Evolutionary conservation across 192 early-diverging fungal species (phyloP).

Genomic region (Backusella westeae): DNA sequence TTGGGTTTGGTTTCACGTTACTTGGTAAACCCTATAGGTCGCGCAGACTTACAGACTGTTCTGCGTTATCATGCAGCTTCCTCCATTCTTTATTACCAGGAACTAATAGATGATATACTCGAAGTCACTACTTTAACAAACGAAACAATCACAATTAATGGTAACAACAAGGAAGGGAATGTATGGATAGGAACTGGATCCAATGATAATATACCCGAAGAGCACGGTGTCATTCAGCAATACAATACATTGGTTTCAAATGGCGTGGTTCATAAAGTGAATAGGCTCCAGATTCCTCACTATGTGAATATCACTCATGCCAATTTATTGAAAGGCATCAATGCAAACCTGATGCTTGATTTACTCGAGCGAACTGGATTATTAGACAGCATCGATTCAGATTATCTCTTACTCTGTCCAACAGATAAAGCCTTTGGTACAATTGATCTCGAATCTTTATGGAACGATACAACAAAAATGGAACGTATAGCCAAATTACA

Average conservation of each 20-base stretch:
- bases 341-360: slow-evolving; percentile 37
- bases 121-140: slow-evolving; percentile 40
- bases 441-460: slow-evolving; percentile 31
- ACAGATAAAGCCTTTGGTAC: slow-evolving; percentile 51
- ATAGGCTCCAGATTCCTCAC: slow-evolving; percentile 41
- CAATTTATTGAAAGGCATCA: slow-evolving; percentile 43
- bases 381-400: slow-evolving; percentile 22
- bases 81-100: slow-evolving; percentile 36
- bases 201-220: background rate
- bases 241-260: slow-evolving; percentile 42
- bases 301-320: slow-evolving; percentile 38
- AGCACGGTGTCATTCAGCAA: slow-evolving; percentile 6
- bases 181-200: background rate
- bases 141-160: slow-evolving; percentile 33
- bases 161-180: slow-evolving; percentile 7
- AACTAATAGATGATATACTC: slow-evolving; percentile 24
- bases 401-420: slow-evolving; percentile 48
- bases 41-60: slow-evolving; percentile 32
- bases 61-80: slow-evolving; percentile 52
- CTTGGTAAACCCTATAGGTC: slow-evolving; percentile 41
- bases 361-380: slow-evolving; percentile 41
- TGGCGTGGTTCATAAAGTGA: slow-evolving; percentile 50
- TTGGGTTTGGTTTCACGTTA: slow-evolving; percentile 63
- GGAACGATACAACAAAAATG: slow-evolving; percentile 40
- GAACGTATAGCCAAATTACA: slow-evolving; percentile 58